A percentile compares a stretch with the other conserved stretches of the same genome.
phyloP scores from a whole-genome alignment of 805 yeast genomes.

The Jamesozyma spencerorum region DNA sequence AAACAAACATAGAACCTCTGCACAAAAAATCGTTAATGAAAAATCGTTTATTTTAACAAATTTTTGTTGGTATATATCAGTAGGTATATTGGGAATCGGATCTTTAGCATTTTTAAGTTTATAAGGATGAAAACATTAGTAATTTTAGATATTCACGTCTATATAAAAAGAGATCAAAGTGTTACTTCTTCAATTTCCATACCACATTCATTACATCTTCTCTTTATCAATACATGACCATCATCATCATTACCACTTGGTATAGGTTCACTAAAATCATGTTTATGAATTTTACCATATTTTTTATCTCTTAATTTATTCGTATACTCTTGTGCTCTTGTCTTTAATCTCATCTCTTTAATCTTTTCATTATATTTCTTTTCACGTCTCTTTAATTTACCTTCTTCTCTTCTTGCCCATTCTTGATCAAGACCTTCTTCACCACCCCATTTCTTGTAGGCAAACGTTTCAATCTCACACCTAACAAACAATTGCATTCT shows the following conservation, averaged over 20 bases:
- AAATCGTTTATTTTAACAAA: conserved; percentile 12
- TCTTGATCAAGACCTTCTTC: conserved; percentile 84
- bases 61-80: conserved; percentile 21
- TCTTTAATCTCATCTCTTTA: conserved; percentile 78
- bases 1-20: conserved; percentile 71
- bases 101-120: conserved; percentile 20
- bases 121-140: conserved; percentile 4
- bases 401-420: conserved; percentile 74
- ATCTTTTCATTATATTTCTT: conserved; percentile 69
- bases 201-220: conserved; percentile 75
- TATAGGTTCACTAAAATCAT: conserved; percentile 60
- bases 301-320: conserved; percentile 54
- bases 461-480: conserved; percentile 87
- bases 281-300: conserved; percentile 56
- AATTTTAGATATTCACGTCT: not conserved
- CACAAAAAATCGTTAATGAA: conserved; percentile 27
- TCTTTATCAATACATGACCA: conserved; percentile 35
- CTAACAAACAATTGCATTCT: conserved; percentile 88
- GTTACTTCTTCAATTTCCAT: conserved; percentile 64
- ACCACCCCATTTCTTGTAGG: conserved; percentile 92
- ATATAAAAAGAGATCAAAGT: not conserved
- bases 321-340: conserved; percentile 86
- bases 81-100: conserved; percentile 22
- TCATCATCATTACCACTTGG: conserved; percentile 35
- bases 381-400: conserved; percentile 64